These are phyloP conservation scores for Hypoxylon lenormandii DNA, from an alignment of 495 filamentous ascomycete genomes.

Conservation along the genomic window DNA sequence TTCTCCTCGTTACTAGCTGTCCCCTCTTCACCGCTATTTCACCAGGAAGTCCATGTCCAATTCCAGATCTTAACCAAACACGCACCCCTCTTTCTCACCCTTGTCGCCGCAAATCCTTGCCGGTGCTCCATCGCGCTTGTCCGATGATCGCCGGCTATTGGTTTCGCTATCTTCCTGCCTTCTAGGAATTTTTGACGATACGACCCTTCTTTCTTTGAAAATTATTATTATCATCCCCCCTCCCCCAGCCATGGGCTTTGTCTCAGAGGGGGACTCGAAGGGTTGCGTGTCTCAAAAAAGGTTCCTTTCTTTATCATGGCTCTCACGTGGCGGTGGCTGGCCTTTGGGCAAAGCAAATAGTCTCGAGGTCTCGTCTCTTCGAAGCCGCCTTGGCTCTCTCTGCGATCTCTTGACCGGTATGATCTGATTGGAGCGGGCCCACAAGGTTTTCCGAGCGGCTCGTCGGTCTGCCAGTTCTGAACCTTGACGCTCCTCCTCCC, in stretches of 20 bases:
- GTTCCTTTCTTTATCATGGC: constrained; percentile 24
- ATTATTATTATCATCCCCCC: constrained; percentile 18
- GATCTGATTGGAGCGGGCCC: constrained; percentile 29
- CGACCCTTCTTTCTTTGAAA: constrained; percentile 22
- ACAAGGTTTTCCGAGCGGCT: constrained; percentile 36
- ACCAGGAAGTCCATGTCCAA: constrained; percentile 44
- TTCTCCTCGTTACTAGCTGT: constrained; percentile 29
- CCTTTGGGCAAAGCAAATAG: constrained; percentile 37
- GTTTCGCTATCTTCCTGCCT: constrained; percentile 45
- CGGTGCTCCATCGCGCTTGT: constrained; percentile 48
- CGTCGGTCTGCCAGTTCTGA: constrained; percentile 44
- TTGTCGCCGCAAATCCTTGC: constrained; percentile 44
- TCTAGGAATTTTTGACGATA: constrained; percentile 40
- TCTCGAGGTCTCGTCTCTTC: constrained; percentile 34
- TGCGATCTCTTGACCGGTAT: constrained; percentile 32
- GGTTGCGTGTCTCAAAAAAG: not conserved
- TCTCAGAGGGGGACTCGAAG: not conserved
- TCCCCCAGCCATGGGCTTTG: constrained; percentile 12
- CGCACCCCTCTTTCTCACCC: constrained; percentile 32
- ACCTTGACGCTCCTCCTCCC: constrained; percentile 19
- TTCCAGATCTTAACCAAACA: constrained; percentile 47
- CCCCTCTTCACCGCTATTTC: constrained; percentile 52
- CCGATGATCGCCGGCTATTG: constrained; percentile 53
- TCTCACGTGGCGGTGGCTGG: constrained; percentile 46
- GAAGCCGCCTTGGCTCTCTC: constrained; percentile 26